A percentile compares a stretch with the other conserved stretches of the same genome.
phyloP scores from a whole-genome alignment of 176 grass and related monocot genomes.

The Bothriochloa decipiens region DNA sequence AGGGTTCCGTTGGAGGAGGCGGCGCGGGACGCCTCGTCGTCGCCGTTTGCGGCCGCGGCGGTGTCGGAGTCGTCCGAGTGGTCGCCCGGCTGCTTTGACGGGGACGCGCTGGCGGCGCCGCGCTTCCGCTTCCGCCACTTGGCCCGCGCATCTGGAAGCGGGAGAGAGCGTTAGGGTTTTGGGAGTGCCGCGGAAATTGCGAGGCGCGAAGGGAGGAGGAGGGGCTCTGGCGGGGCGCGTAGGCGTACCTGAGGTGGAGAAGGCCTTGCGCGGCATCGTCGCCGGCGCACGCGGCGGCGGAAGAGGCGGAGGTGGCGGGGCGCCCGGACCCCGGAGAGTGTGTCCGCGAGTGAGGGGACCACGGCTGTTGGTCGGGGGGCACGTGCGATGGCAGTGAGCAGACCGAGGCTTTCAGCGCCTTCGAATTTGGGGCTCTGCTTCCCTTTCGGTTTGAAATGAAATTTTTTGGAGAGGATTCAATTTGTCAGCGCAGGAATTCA shows the following conservation, averaged over 20 bases:
- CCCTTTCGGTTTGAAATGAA: slow-evolving; percentile 25
- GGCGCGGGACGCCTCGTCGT: slow-evolving; percentile 31
- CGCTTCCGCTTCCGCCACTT: slow-evolving; percentile 89
- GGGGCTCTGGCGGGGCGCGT: not conserved
- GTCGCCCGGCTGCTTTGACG: slow-evolving; percentile 50
- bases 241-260: slow-evolving; percentile 72
- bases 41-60: slow-evolving; percentile 32
- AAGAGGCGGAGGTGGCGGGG: slow-evolving; percentile 7
- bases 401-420: slow-evolving; percentile 36
- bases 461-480: not conserved
- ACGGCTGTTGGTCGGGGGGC: slow-evolving; percentile 37
- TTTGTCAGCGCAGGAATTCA: not conserved
- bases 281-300: slow-evolving; percentile 38
- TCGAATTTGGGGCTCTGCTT: slow-evolving; percentile 34
- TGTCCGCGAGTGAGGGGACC: slow-evolving; percentile 44
- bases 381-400: slow-evolving; percentile 46
- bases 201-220: not conserved
- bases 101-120: slow-evolving; percentile 44
- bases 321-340: not conserved
- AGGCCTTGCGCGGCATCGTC: slow-evolving; percentile 73
- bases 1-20: slow-evolving; percentile 41
- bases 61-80: slow-evolving; percentile 43
- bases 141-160: slow-evolving; percentile 68
- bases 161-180: slow-evolving; percentile 41
- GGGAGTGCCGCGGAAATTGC: not conserved